Conservation (phyloP, 352 stramenopile species). For the Lagenidium sp. region DNA sequence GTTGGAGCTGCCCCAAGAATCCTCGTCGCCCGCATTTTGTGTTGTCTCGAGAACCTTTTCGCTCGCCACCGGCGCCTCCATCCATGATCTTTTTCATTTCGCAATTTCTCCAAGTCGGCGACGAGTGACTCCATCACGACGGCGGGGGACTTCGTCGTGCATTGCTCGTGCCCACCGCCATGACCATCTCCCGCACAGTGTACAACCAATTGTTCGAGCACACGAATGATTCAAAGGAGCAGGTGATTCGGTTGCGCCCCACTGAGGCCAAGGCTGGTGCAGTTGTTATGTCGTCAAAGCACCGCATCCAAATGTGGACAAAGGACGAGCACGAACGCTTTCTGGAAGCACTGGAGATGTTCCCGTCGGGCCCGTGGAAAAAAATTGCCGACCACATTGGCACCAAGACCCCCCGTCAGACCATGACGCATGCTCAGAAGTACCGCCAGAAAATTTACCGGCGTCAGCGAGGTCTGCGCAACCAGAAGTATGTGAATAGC, state of each 20-base stretch:
- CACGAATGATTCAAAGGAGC: constrained; percentile 31
- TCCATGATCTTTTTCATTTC: constrained; percentile 7
- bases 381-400: constrained; percentile 79
- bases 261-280: constrained; percentile 74
- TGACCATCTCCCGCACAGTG: constrained; percentile 79
- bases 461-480: constrained; percentile 57
- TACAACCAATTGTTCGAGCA: constrained; percentile 83
- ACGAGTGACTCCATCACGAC: too few relatives aligned
- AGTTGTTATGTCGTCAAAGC: constrained; percentile 72
- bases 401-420: constrained; percentile 90
- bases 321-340: constrained; percentile 84
- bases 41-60: constrained; percentile 15
- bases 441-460: constrained; percentile 80
- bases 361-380: constrained; percentile 77
- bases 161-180: too few relatives aligned
- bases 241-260: constrained; percentile 67
- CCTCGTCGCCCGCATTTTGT: constrained; percentile 7
- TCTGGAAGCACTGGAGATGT: constrained; percentile 78
- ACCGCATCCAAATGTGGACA: constrained; percentile 82
- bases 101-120: constrained; percentile 10
- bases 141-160: too few relatives aligned
- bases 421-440: constrained; percentile 84
- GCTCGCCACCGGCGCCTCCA: constrained; percentile 6
- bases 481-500: constrained; percentile 45
- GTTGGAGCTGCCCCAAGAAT: constrained; percentile 19